Conservation (phyloP, 139 green algal genomes). For the Chlorella sp. region DNA sequence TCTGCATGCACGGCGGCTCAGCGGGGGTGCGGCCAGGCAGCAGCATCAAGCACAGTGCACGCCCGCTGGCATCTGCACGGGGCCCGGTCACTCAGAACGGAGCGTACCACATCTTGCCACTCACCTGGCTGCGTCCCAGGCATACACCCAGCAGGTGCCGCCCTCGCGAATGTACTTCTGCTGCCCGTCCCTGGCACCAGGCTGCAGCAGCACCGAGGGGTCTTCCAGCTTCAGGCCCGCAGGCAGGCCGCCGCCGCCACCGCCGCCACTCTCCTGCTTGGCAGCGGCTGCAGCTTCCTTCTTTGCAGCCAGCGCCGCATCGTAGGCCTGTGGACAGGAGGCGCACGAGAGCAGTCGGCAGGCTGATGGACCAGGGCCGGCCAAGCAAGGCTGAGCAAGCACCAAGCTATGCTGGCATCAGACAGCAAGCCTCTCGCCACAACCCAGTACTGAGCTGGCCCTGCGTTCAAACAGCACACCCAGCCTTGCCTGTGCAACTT, state of each 20-base stretch:
- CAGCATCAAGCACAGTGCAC: no score
- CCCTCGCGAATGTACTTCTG: constrained; percentile 77
- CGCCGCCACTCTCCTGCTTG: constrained; percentile 2
- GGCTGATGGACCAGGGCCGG: not conserved
- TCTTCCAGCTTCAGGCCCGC: constrained; percentile 74
- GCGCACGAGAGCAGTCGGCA: not conserved
- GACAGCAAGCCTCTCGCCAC: no score
- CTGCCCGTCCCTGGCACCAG: constrained; percentile 71
- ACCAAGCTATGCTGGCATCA: no score
- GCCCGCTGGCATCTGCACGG: no score
- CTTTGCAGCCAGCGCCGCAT: constrained; percentile 30
- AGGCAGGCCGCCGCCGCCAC: constrained; percentile 52
- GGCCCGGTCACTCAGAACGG: no score
- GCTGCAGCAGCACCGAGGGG: constrained; percentile 49
- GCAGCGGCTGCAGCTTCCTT: constrained; percentile 25
- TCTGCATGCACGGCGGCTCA: no score
- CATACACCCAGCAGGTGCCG: constrained; percentile 81
- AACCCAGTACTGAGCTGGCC: no score
- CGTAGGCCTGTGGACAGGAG: constrained; percentile 27
- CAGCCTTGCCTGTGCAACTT: no score
- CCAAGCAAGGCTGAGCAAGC: no score
- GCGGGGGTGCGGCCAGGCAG: no score
- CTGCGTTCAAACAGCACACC: no score
- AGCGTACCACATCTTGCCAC: constrained; percentile 19
- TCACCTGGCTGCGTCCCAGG: constrained; percentile 70